Conservation (phyloP, 139 green algal species). For the Chlorella sorokiniana region DNA sequence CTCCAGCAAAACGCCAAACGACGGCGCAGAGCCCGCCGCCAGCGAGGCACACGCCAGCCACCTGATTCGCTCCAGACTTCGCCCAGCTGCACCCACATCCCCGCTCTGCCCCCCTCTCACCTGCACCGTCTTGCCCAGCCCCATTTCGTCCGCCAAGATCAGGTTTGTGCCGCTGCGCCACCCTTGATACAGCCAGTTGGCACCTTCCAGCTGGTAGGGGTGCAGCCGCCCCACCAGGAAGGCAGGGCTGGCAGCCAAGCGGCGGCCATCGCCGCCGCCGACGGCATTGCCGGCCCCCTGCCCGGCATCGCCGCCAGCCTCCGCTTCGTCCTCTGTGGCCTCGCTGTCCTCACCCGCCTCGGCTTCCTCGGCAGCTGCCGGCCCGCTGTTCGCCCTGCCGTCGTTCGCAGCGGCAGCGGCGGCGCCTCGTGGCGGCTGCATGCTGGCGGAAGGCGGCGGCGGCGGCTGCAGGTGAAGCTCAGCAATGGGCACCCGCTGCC, state of each 20-base stretch:
- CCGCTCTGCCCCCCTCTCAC: neutral
- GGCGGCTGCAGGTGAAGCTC: neutral
- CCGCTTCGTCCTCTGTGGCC: too few relatives aligned
- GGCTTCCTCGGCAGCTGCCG: neutral
- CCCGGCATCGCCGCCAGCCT: too few relatives aligned
- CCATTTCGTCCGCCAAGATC: constrained; percentile 28
- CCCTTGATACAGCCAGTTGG: constrained; percentile 25
- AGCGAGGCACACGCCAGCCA: neutral
- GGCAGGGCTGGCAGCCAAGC: neutral
- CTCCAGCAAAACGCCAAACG: neutral
- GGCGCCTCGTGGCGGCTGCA: neutral
- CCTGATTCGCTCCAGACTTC: neutral
- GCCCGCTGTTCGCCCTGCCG: too few relatives aligned
- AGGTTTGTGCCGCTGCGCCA: constrained; percentile 1
- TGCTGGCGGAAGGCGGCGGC: neutral
- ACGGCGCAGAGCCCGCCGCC: too few relatives aligned
- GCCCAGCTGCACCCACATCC: neutral
- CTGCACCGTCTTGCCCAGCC: constrained; percentile 29
- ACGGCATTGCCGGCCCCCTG: too few relatives aligned
- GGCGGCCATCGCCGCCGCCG: too few relatives aligned
- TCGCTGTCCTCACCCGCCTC: neutral
- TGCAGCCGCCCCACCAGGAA: constrained; percentile 21
- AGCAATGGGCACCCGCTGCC: constrained; percentile 3
- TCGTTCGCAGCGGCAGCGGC: too few relatives aligned
- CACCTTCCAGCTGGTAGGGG: constrained; percentile 27